phyloP scores from a whole-genome alignment of 2,329 filamentous ascomycete genomes.

The Pseudodiploospora longispora region DNA sequence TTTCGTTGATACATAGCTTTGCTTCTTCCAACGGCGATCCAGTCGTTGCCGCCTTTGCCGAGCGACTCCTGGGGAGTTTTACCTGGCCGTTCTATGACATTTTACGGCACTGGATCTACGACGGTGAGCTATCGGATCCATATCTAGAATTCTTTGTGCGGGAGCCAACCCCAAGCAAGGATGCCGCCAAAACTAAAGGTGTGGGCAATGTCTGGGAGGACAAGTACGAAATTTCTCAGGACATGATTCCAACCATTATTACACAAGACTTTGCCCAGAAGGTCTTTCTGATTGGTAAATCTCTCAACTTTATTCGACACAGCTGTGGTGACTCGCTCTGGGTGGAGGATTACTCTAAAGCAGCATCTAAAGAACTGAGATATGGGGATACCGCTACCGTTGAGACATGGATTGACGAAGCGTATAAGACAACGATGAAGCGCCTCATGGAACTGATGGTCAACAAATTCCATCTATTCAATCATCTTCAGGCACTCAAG shows the following conservation, averaged over 20 bases:
- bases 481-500: constrained; percentile 85
- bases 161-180: constrained; percentile 55
- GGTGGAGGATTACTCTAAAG: constrained; percentile 93
- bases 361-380: constrained; percentile 79
- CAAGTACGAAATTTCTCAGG: constrained; percentile 79
- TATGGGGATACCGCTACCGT: constrained; percentile 92
- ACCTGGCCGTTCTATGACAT: constrained; percentile 96
- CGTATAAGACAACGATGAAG: constrained; percentile 97
- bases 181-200: constrained; percentile 46
- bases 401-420: constrained; percentile 89
- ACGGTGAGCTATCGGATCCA: constrained; percentile 94
- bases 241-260: constrained; percentile 89
- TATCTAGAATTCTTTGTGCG: constrained; percentile 93
- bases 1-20: constrained; percentile 88
- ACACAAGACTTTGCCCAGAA: constrained; percentile 91
- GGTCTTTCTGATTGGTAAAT: constrained; percentile 95
- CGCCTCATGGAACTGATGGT: constrained; percentile 90
- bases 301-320: constrained; percentile 94
- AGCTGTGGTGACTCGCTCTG: constrained; percentile 89
- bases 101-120: constrained; percentile 93
- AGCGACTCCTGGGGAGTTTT: constrained; percentile 76
- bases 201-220: constrained; percentile 96
- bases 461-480: constrained; percentile 88
- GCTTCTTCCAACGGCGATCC: constrained; percentile 92
- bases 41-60: constrained; percentile 86